Percentiles rank a stretch among this genome's conserved stretches.
These are phyloP conservation scores for Plenodomus lindquistii DNA, from an alignment of 2,329 filamentous ascomycete species.

Conservation along the genomic window DNA sequence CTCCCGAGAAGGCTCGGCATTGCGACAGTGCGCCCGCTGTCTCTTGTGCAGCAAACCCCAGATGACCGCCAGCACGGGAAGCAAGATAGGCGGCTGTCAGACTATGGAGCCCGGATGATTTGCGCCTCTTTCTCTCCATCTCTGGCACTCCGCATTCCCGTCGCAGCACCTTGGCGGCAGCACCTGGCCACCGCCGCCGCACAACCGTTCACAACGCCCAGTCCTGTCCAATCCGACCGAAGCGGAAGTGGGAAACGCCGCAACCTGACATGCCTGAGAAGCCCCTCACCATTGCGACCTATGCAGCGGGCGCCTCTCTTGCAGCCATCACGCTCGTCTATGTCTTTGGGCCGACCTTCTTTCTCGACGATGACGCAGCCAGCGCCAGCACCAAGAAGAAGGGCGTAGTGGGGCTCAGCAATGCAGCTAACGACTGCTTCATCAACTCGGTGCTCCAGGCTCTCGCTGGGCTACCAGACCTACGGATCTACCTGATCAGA, in stretches of 20 bases:
- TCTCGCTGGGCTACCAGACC: slow-evolving; percentile 83
- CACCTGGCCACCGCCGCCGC: slow-evolving; percentile 15
- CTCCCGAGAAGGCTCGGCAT: slow-evolving; percentile 23
- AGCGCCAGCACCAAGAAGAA: slow-evolving; percentile 64
- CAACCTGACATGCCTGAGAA: slow-evolving; percentile 72
- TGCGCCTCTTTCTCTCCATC: slow-evolving; percentile 2
- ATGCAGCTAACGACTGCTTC: slow-evolving; percentile 80
- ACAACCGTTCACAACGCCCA: slow-evolving; percentile 20
- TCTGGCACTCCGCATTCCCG: slow-evolving; percentile 1
- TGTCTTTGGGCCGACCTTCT: slow-evolving; percentile 96
- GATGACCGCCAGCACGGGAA: slow-evolving; percentile 28
- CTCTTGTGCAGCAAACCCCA: slow-evolving; percentile 33
- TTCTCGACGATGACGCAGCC: slow-evolving; percentile 80
- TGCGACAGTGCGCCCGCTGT: slow-evolving; percentile 20
- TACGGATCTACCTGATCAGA: slow-evolving; percentile 88
- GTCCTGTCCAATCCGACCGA: slow-evolving; percentile 24
- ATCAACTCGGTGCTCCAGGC: slow-evolving; percentile 97
- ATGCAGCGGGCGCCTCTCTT: slow-evolving; percentile 92
- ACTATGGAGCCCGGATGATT: slow-evolving; percentile 30
- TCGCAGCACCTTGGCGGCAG: slow-evolving; percentile 3
- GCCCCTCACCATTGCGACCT: slow-evolving; percentile 81
- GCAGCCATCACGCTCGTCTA: slow-evolving; percentile 95
- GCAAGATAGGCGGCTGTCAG: slow-evolving; percentile 23
- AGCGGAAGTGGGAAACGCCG: slow-evolving; percentile 26
- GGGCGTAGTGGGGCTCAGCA: slow-evolving; percentile 81